These are phyloP conservation scores for Nigrograna mackinnonii DNA, from an alignment of 2,329 filamentous ascomycete species.

Conservation along the genomic window DNA sequence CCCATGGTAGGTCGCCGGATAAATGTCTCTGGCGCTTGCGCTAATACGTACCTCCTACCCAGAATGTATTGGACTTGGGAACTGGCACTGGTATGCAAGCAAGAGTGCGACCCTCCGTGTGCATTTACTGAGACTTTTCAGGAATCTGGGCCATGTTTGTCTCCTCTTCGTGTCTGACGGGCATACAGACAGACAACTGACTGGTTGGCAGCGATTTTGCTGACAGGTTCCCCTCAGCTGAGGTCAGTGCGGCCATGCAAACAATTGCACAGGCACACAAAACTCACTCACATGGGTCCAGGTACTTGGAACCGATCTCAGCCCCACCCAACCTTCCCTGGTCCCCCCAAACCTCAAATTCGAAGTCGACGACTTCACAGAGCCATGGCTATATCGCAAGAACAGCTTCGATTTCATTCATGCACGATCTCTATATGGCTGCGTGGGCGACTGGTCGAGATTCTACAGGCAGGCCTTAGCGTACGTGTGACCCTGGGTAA, in stretches of 20 bases:
- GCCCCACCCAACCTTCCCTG: constrained; percentile 51
- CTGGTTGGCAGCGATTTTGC: constrained; percentile 37
- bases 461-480: constrained; percentile 20
- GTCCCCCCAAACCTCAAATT: constrained; percentile 49
- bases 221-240: constrained; percentile 41
- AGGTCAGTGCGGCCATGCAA: constrained; percentile 11
- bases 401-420: constrained; percentile 46
- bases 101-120: not conserved
- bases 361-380: constrained; percentile 48
- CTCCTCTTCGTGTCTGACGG: not conserved
- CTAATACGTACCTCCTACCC: constrained; percentile 40
- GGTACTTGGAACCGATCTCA: constrained; percentile 47
- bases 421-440: constrained; percentile 46
- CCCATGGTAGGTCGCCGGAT: constrained; percentile 17
- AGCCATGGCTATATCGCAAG: constrained; percentile 39
- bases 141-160: constrained; percentile 46
- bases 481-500: constrained; percentile 16
- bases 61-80: constrained; percentile 16
- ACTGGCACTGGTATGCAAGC: constrained; percentile 38
- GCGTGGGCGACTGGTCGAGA: constrained; percentile 48
- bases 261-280: constrained; percentile 15
- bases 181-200: constrained; percentile 2
- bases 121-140: constrained; percentile 16
- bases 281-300: not conserved
- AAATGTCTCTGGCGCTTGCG: constrained; percentile 1